A percentile compares a stretch with the other conserved stretches of the same genome.
These are phyloP conservation scores for Taphrina deformans DNA, from an alignment of 1,139 yeast genomes.

Conservation along the genomic window DNA sequence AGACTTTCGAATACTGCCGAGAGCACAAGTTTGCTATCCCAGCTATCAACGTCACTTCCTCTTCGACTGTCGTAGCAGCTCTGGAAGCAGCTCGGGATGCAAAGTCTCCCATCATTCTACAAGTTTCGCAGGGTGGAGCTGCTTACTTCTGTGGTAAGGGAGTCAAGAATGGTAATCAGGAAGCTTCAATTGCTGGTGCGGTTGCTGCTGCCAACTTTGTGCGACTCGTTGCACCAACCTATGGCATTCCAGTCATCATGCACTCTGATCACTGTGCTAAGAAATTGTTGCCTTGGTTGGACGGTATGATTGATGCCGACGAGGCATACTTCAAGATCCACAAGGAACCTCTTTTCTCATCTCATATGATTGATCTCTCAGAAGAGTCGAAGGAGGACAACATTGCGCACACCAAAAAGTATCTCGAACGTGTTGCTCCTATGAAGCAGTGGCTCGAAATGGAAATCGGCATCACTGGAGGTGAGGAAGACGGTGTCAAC, in stretches of 20 bases:
- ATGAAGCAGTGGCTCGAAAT: conserved; percentile 98
- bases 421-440: conserved; percentile 91
- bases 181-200: conserved; percentile 92
- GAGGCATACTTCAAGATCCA: conserved; percentile 81
- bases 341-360: conserved; percentile 96
- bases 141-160: conserved; percentile 86
- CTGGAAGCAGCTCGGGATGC: conserved; percentile 97
- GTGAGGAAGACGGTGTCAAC: conserved; percentile 99
- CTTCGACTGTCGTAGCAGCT: conserved; percentile 95
- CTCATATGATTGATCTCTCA: conserved; percentile 97
- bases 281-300: conserved; percentile 97
- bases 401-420: conserved; percentile 90
- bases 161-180: conserved; percentile 87
- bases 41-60: conserved; percentile 89
- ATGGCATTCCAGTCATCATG: conserved; percentile 93
- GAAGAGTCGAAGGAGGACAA: conserved; percentile 96
- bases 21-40: conserved; percentile 94
- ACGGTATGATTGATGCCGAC: conserved; percentile 95
- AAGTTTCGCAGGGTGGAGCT: conserved; percentile 99
- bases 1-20: conserved; percentile 89
- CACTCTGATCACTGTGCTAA: conserved; percentile 99
- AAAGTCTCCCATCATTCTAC: conserved; percentile 94
- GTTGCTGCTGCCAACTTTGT: conserved; percentile 98
- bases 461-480: conserved; percentile 99
- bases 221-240: conserved; percentile 92